Base-by-base conservation (phyloP, 495 filamentous ascomycete species). In the Rhizodiscina lignyota region DNA sequence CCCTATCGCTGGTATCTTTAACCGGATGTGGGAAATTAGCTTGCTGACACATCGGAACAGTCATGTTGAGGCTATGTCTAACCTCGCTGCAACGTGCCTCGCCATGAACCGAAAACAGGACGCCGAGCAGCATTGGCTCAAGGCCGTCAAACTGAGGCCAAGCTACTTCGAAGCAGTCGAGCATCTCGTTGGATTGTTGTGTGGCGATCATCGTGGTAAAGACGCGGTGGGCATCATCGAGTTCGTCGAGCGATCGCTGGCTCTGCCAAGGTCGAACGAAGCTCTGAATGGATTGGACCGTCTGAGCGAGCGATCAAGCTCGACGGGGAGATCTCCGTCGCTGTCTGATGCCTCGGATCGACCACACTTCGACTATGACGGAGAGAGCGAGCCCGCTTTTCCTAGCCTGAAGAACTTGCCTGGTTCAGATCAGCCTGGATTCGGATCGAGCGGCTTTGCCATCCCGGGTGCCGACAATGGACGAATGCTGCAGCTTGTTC, bases 121-220 rank as follows among this genome's bases (percentile, higher is more conserved):
- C 40, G 89, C 89, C 12, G 75, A 91, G 51, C 64, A 75, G 35
- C 67, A 91, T 51, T 99, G 89, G 91, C 55, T 77, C 33, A 73
- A 70, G 35, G 83, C 83, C 12, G 74, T 99, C 21, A 82, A 73
- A 44, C 60, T 80, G 29, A 74, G 83, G 3, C 89, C 89, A 2
- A 83, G 75, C 53, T 93, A 89, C 57, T 81, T 99, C 42, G 89
- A 99, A 61, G 91, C 89, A 11, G 85, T 91, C 12, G 89, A 99
- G 52, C 89, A 96, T 63, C 67, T 99, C 2, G 78, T 96, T 20
- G 83, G 85, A 4, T 61, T 99, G 21, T 54, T 94, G 17, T 93
- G 83, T 53, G 77, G 72, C 36, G 79, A 73, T 32, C 76, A 89
- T 35, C 70, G 87, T 39, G 80, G 74, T 20, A 75, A 69, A 46